A percentile compares a stretch with the other conserved stretches of the same genome.
Conservation (phyloP, 75 land plant species). For the Pinus taeda region DNA sequence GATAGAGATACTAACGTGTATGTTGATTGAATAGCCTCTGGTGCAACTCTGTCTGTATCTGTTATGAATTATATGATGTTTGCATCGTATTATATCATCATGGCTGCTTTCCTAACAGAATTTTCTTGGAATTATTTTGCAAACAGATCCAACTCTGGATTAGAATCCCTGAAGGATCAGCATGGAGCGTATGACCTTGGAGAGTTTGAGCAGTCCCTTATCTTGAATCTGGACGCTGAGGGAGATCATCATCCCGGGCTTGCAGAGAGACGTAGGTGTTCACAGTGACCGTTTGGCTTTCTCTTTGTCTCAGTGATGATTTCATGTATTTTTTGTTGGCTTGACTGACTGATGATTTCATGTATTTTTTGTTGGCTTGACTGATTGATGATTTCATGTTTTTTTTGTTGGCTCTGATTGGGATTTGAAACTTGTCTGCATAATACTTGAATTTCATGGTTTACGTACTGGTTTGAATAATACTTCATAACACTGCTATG, state of each 20-base stretch:
- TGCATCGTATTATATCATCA: no score
- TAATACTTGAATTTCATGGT: no score
- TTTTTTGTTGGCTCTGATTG: no score
- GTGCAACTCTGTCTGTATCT: no score
- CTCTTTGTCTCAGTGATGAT: background rate
- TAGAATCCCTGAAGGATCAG: constrained; percentile 1
- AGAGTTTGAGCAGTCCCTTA: constrained; percentile 5
- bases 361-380: no score
- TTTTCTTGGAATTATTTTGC: background rate
- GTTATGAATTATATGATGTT: no score
- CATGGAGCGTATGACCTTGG: constrained; percentile 1
- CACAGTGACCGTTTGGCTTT: background rate
- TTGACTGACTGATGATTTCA: background rate
- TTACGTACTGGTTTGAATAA: no score
- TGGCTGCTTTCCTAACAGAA: background rate
- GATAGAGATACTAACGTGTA: no score
- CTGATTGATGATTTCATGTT: background rate
- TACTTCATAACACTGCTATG: no score
- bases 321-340: no score
- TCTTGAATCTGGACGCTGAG: background rate
- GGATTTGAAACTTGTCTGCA: no score
- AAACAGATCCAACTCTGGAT: constrained; percentile 3
- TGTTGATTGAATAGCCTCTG: no score
- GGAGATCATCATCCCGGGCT: background rate
- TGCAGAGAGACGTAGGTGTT: constrained; percentile 12